These are phyloP conservation scores for Bacidia gigantensis DNA, from an alignment of 495 filamentous ascomycete genomes.

Conservation along the genomic window DNA sequence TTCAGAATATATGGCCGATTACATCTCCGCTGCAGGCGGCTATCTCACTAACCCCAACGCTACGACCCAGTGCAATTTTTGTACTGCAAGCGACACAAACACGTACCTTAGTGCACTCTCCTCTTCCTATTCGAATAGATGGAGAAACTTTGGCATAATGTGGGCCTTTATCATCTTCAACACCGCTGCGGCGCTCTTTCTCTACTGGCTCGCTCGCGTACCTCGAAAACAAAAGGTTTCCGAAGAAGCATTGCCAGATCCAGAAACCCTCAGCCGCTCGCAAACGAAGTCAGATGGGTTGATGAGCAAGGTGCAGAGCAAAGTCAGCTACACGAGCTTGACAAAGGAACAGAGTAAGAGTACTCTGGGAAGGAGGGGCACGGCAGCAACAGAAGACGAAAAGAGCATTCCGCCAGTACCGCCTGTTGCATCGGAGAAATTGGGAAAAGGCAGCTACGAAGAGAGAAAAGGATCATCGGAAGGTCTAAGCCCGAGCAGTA, in stretches of 20 bases:
- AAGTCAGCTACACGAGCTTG: neutral
- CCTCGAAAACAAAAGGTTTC: conserved; percentile 49
- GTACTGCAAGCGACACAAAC: conserved; percentile 42
- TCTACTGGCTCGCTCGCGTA: conserved; percentile 73
- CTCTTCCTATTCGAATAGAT: conserved; percentile 41
- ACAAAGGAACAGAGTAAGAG: neutral
- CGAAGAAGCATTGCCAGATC: conserved; percentile 21
- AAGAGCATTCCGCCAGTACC: neutral
- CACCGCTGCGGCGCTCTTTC: conserved; percentile 47
- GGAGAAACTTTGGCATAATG: conserved; percentile 59
- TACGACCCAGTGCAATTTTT: conserved; percentile 45
- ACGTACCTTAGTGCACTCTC: conserved; percentile 39
- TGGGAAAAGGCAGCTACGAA: neutral
- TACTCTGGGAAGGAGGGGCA: neutral
- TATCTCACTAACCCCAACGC: conserved; percentile 39
- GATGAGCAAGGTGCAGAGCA: neutral
- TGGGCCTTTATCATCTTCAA: conserved; percentile 71
- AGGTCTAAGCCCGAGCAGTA: neutral
- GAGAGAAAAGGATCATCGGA: neutral
- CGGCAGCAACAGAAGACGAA: neutral
- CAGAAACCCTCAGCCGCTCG: conserved; percentile 5
- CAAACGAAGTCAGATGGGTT: conserved; percentile 1
- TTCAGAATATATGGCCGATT: conserved; percentile 39
- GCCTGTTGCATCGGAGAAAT: neutral
- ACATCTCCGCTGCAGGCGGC: conserved; percentile 33